Conservation (phyloP, 441 rosid species). For the Eruca vesicaria region DNA sequence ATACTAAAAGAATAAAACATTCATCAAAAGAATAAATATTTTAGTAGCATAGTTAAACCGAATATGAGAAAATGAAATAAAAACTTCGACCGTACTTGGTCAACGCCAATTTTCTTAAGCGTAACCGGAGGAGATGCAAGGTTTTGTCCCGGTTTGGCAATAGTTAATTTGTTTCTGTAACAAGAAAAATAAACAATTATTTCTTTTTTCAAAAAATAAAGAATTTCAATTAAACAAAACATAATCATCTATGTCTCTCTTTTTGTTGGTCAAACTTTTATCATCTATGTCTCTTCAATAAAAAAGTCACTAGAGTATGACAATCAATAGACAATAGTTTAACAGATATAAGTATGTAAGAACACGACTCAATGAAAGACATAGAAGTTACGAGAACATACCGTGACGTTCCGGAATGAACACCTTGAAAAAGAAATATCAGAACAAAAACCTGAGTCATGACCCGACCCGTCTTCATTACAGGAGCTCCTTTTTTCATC, state of each 20-base stretch:
- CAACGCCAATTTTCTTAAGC: not conserved
- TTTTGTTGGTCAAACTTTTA: too few species aligned
- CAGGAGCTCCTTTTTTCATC: not conserved
- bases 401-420: constrained; percentile 13
- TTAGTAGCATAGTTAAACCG: too few species aligned
- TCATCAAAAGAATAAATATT: not conserved
- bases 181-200: not conserved
- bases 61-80: not conserved
- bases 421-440: constrained; percentile 20
- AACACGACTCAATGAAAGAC: not conserved
- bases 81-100: constrained; percentile 24
- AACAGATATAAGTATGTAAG: not conserved
- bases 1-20: not conserved
- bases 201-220: not conserved
- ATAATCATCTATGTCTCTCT: not conserved
- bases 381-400: not conserved
- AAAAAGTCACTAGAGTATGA: not conserved
- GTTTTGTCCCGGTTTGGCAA: not conserved
- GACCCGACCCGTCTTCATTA: constrained; percentile 4
- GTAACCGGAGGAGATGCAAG: not conserved
- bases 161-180: constrained; percentile 18
- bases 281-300: not conserved
- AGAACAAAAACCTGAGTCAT: constrained; percentile 16
- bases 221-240: not conserved
- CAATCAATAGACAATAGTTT: not conserved